Percentiles rank a stretch among this genome's conserved stretches.
Conservation (phyloP, 2,329 filamentous ascomycete genomes). For the Nothophoma quercina region DNA sequence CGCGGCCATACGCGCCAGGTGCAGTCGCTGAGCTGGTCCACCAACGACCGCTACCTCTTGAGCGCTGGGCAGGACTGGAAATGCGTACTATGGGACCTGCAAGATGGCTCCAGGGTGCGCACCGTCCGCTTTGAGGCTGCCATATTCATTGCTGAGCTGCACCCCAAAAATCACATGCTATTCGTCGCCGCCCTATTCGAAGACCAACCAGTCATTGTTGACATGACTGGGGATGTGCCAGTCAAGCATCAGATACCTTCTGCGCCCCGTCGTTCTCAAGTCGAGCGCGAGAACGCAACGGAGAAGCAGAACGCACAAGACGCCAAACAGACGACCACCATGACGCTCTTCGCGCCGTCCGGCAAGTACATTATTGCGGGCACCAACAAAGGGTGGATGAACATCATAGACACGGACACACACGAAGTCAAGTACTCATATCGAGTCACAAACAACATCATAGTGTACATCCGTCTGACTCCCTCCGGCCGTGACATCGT, state of each 20-base stretch:
- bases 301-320: conserved; percentile 92
- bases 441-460: conserved; percentile 84
- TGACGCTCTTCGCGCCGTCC: conserved; percentile 83
- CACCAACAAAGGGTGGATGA: conserved; percentile 94
- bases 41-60: conserved; percentile 87
- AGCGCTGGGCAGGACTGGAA: conserved; percentile 97
- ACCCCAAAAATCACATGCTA: conserved; percentile 84
- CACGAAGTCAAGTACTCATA: conserved; percentile 87
- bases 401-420: conserved; percentile 86
- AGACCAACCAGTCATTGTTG: conserved; percentile 87
- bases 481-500: conserved; percentile 85
- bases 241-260: conserved; percentile 82
- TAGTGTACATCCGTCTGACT: conserved; percentile 86
- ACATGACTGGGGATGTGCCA: conserved; percentile 73
- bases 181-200: conserved; percentile 95
- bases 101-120: conserved; percentile 74
- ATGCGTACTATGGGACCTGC: conserved; percentile 92
- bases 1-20: conserved; percentile 93
- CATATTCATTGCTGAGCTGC: conserved; percentile 93
- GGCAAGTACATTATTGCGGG: conserved; percentile 91
- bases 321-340: conserved; percentile 93
- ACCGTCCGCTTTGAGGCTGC: conserved; percentile 91
- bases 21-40: conserved; percentile 93
- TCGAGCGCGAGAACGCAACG: conserved; percentile 73
- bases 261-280: conserved; percentile 75